Evolutionary conservation across 1,139 yeast genomes (phyloP).

Genomic region (Blastobotrys capitulatus): DNA sequence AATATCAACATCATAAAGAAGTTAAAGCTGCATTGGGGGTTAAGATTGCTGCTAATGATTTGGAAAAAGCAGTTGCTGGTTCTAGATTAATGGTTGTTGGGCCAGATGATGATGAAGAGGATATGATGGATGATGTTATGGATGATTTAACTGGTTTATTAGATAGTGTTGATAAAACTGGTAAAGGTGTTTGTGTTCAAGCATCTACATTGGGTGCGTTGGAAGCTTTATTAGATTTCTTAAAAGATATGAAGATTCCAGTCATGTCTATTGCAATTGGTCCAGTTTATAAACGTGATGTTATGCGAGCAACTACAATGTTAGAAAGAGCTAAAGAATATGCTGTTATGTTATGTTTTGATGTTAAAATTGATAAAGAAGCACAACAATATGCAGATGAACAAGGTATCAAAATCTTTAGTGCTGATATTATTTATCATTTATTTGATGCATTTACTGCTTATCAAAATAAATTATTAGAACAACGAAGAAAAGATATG

Average conservation of each 20-base stretch:
- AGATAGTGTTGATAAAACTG: slow-evolving; percentile 90
- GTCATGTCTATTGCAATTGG: slow-evolving; percentile 98
- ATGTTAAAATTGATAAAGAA: slow-evolving; percentile 93
- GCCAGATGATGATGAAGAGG: slow-evolving; percentile 97
- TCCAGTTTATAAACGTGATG: slow-evolving; percentile 96
- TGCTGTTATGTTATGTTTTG: slow-evolving; percentile 97
- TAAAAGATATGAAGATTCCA: slow-evolving; percentile 97
- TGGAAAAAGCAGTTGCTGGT: slow-evolving; percentile 99
- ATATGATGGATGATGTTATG: slow-evolving; percentile 97
- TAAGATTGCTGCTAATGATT: slow-evolving; percentile 94
- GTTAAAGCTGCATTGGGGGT: slow-evolving; percentile 99
- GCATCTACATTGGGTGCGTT: slow-evolving; percentile 97
- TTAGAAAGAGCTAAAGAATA: slow-evolving; percentile 91
- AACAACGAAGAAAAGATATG: slow-evolving; percentile 84
- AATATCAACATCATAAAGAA: slow-evolving; percentile 91
- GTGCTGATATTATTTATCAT: slow-evolving; percentile 94
- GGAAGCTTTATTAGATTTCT: slow-evolving; percentile 94
- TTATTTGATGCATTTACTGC: slow-evolving; percentile 92
- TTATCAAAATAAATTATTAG: slow-evolving; percentile 81
- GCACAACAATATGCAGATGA: slow-evolving; percentile 97
- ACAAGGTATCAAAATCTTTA: slow-evolving; percentile 84
- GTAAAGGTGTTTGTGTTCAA: slow-evolving; percentile 96
- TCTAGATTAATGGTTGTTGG: slow-evolving; percentile 93
- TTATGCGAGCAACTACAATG: slow-evolving; percentile 96
- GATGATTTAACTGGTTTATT: slow-evolving; percentile 92